Percentiles rank a stretch among this genome's conserved stretches.
phyloP scores from a whole-genome alignment of 768 basidiomycete species.

The Sporobolomyces roseus region DNA sequence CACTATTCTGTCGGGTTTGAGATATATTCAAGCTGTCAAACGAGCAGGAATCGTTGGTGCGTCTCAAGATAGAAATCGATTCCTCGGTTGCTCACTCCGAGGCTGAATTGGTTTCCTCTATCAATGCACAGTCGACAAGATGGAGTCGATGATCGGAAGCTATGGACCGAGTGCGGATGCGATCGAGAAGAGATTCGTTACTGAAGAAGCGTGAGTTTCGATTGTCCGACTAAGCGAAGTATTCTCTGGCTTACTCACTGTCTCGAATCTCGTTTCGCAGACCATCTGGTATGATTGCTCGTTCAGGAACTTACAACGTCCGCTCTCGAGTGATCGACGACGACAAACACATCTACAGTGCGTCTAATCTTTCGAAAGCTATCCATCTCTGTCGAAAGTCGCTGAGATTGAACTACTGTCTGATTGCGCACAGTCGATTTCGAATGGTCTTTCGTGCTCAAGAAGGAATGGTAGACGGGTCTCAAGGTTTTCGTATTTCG shows the following conservation, averaged over 20 bases:
- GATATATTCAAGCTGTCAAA: slow-evolving; percentile 69
- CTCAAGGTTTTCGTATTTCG: too few species aligned
- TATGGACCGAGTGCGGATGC: slow-evolving; percentile 73
- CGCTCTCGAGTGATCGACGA: slow-evolving; percentile 82
- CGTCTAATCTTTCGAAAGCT: not conserved
- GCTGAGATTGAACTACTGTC: not conserved
- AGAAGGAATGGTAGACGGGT: slow-evolving; percentile 72
- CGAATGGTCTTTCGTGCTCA: slow-evolving; percentile 86
- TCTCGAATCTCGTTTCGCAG: slow-evolving; percentile 35
- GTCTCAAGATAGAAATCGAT: not conserved
- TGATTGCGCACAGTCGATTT: slow-evolving; percentile 54
- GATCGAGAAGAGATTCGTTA: slow-evolving; percentile 71
- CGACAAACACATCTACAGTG: slow-evolving; percentile 72
- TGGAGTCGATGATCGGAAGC: slow-evolving; percentile 91
- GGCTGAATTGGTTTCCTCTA: too few species aligned
- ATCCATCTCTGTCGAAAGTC: not conserved
- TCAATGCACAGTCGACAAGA: slow-evolving; percentile 85
- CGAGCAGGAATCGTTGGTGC: slow-evolving; percentile 68
- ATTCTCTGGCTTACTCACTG: too few species aligned
- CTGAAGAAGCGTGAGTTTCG: slow-evolving; percentile 55
- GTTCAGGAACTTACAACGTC: slow-evolving; percentile 72
- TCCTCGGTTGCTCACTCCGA: too few species aligned
- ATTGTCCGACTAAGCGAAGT: too few species aligned
- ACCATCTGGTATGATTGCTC: slow-evolving; percentile 76
- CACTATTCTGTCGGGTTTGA: slow-evolving; percentile 70